phyloP scores from a whole-genome alignment of 768 basidiomycete species.

The Pleurotus pulmonarius region DNA sequence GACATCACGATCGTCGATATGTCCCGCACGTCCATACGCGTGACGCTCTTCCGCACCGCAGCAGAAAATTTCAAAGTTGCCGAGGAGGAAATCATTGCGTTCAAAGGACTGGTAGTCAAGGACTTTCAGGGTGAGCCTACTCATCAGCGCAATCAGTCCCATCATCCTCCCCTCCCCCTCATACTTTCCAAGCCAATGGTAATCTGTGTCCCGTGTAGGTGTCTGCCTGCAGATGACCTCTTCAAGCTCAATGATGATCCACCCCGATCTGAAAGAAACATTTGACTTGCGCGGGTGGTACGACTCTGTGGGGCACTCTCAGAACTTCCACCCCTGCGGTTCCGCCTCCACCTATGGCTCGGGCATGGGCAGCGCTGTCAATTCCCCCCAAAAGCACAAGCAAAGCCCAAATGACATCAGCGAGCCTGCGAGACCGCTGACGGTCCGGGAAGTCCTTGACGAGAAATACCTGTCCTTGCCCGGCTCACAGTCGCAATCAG shows the following conservation, averaged over 20 bases:
- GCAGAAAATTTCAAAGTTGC: background rate
- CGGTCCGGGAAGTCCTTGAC: background rate
- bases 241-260: background rate
- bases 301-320: background rate
- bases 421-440: background rate
- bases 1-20: background rate
- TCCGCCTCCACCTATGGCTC: background rate
- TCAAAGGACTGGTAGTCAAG: background rate
- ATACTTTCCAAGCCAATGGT: background rate
- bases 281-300: slow-evolving; percentile 3
- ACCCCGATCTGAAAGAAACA: background rate
- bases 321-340: background rate
- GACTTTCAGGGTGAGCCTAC: background rate
- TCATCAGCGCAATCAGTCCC: no score
- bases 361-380: background rate
- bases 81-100: background rate
- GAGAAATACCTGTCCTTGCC: no score
- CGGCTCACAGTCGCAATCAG: no score
- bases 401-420: no score
- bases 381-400: no score
- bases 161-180: background rate
- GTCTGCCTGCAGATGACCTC: background rate
- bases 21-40: background rate
- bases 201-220: background rate
- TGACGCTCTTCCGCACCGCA: background rate